Percentiles rank a stretch among this genome's conserved stretches.
phyloP scores from a whole-genome alignment of 1,284 basidiomycete genomes.

The Phylloporus sp. region DNA sequence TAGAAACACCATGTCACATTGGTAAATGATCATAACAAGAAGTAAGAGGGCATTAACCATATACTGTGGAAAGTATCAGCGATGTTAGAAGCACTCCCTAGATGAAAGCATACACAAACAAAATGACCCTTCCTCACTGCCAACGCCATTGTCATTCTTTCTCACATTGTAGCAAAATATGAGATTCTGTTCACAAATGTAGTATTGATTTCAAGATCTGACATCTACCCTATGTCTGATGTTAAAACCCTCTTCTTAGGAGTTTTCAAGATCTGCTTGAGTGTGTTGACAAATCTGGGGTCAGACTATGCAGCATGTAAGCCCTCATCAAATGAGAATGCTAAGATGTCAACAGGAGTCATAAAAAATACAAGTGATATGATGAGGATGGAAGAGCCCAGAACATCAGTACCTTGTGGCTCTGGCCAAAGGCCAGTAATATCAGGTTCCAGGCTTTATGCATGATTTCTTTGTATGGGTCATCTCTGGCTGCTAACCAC shows the following conservation, averaged over 20 bases:
- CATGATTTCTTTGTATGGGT: constrained; percentile 88
- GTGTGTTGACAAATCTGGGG: constrained; percentile 84
- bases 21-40: no score
- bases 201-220: constrained; percentile 3
- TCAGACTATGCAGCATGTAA: constrained; percentile 62
- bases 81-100: neutral
- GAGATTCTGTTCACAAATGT: constrained; percentile 27
- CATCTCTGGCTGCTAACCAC: constrained; percentile 81
- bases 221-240: constrained; percentile 69
- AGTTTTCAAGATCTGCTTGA: constrained; percentile 82
- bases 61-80: no score
- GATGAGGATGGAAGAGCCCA: constrained; percentile 81
- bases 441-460: constrained; percentile 79
- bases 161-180: constrained; percentile 84
- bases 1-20: no score
- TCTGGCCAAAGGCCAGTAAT: constrained; percentile 75
- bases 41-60: no score
- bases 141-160: constrained; percentile 89
- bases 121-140: constrained; percentile 90
- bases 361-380: constrained; percentile 91
- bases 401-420: constrained; percentile 75
- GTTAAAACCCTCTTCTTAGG: constrained; percentile 89
- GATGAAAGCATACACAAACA: constrained; percentile 67
- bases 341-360: constrained; percentile 60
- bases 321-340: constrained; percentile 11